Evolutionary conservation across 179 eudicot species (phyloP).

Genomic region (Drosera spatulata): DNA sequence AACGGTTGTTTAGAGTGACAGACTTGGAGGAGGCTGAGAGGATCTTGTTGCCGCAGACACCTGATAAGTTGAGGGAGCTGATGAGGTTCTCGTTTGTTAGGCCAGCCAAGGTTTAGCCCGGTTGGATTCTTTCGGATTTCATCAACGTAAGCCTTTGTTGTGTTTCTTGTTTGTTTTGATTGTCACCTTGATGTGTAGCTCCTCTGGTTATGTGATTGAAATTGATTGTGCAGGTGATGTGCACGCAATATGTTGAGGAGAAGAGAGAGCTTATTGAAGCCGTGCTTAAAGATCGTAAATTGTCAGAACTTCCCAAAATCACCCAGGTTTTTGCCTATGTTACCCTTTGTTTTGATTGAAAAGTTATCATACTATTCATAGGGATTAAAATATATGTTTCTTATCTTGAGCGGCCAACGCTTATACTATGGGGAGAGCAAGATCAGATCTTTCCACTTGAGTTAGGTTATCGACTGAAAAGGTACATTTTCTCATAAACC

Average conservation of each 20-base stretch:
- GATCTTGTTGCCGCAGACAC: conserved; percentile 71
- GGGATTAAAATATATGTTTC: background rate
- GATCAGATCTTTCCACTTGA: conserved; percentile 74
- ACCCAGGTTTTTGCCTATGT: conserved; percentile 25
- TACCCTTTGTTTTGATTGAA: too few species aligned
- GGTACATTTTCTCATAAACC: conserved; percentile 18
- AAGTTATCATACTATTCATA: background rate
- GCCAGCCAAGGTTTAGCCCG: conserved; percentile 42
- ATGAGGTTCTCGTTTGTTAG: conserved; percentile 47
- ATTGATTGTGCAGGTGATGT: conserved; percentile 34
- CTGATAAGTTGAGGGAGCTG: conserved; percentile 64
- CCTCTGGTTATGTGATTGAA: background rate
- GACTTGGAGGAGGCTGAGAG: conserved; percentile 65
- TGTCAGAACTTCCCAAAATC: conserved; percentile 38
- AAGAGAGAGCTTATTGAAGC: conserved; percentile 42
- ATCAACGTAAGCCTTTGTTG: conserved; percentile 1
- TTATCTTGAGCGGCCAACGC: conserved; percentile 32
- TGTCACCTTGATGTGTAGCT: too few species aligned
- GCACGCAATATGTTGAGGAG: conserved; percentile 27
- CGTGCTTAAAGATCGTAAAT: conserved; percentile 27
- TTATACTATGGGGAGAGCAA: conserved; percentile 83
- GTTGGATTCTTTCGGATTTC: conserved; percentile 23
- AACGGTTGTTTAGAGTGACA: conserved; percentile 54
- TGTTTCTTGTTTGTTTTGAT: background rate
- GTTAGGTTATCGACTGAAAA: conserved; percentile 51